These are phyloP conservation scores for Yarrowia sp. DNA, from an alignment of 805 yeast species.

Conservation along the genomic window DNA sequence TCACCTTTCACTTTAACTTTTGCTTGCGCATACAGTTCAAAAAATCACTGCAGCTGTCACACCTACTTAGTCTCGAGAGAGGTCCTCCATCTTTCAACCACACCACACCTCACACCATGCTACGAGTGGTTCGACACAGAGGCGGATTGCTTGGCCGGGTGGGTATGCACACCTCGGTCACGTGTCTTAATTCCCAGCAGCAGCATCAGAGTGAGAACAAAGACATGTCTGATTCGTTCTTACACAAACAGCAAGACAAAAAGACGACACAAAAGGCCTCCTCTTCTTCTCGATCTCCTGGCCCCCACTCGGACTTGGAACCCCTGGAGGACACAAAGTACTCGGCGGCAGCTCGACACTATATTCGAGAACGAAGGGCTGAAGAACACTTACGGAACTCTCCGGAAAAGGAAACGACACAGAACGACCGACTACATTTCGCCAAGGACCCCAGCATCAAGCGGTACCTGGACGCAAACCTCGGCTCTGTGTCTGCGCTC, in stretches of 20 bases:
- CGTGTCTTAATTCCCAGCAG: neutral
- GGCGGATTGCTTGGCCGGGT: neutral
- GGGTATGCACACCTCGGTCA: neutral
- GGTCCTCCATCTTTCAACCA: neutral
- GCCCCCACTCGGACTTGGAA: constrained; percentile 15
- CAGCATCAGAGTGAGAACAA: neutral
- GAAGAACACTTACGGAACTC: constrained; percentile 4
- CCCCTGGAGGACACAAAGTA: constrained; percentile 30
- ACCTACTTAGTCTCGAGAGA: constrained; percentile 16
- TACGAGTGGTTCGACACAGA: constrained; percentile 1
- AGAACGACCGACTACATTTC: constrained; percentile 6
- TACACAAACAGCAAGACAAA: neutral
- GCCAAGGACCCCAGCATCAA: constrained; percentile 34
- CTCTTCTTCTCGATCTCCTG: neutral
- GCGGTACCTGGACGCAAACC: constrained; percentile 41
- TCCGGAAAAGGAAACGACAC: neutral
- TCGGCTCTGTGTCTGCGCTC: constrained; percentile 58
- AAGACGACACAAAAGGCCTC: neutral
- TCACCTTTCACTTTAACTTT: neutral
- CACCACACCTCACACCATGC: neutral
- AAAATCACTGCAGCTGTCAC: constrained; percentile 25
- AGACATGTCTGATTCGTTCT: neutral
- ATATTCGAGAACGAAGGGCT: constrained; percentile 16
- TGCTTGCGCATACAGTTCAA: constrained; percentile 32
- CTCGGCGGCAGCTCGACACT: constrained; percentile 31